Evolutionary conservation across 78 protist genomes (phyloP), one percentile per base, ranked within the genome.

Genomic region (Chrysochromulina parva): DNA sequence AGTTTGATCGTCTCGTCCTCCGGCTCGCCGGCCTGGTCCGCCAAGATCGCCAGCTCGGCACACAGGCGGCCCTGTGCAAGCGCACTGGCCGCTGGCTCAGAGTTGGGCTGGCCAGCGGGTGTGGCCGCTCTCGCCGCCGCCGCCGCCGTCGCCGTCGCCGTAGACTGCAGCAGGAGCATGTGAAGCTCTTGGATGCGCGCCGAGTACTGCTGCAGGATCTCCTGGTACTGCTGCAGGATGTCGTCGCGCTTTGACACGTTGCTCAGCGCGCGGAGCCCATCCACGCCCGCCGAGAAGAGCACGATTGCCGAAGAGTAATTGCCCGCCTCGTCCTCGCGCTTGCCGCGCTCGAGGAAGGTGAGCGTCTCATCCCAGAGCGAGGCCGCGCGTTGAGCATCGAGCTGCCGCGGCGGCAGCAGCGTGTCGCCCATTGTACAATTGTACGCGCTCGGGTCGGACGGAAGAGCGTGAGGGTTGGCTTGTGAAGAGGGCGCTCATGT

Each of bases 11-110:
- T 69, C 71, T 48, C 89, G 67, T 52, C 74, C 62, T 14, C 62
- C 55, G 19, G 54, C 58, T 62, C 54, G 38, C n/a, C 74, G 19
- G 54, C 22, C 81, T 85, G 71, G 55, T 85, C 89, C 53, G 89
- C 89, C 59, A 57, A 19, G 71, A 85, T 26, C 19, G 89, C 89
- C 24, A 69, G 38, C 78, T 69, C 78, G 52, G 78, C 17, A 19
- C 17, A 17, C 78, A 69, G 78, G 50, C 48, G 28, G 20, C 50
- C 78, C 5, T 5, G 7, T 9, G 78, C 78, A 28, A 69, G 50
- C 2, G 78, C 48, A 3, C 50, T 50, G 24, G 52, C 78, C 50
- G 78, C 6, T 50, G 38, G 78, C 78, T 38, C 17, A 14, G 62
- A 14, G 24, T 58, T 13, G 62, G 13, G 7, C 13, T 58, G 62